A percentile compares a stretch with the other conserved stretches of the same genome.
Conservation (phyloP, 1,139 yeast species). For the Candida labiduridarum region DNA sequence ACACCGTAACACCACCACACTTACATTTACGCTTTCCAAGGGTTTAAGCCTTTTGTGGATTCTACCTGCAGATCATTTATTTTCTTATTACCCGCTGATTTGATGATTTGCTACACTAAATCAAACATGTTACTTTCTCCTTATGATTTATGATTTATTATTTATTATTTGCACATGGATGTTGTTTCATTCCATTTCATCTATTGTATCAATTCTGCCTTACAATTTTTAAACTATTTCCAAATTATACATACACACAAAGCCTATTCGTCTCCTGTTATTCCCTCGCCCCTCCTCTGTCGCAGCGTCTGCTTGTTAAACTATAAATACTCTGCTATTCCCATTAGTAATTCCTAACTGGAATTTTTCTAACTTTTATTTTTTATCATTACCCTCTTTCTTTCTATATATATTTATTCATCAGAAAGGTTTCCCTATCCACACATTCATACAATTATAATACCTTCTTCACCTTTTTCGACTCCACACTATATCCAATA, state of each 20-base stretch:
- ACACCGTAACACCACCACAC: no score
- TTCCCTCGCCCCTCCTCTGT: background rate
- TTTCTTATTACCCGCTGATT: no score
- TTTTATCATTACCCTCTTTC: background rate
- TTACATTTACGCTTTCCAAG: no score
- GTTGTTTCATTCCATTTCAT: background rate
- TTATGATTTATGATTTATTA: background rate
- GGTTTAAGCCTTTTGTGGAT: no score
- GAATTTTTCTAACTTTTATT: background rate
- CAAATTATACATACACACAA: background rate
- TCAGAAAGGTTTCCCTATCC: no score
- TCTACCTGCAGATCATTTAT: no score
- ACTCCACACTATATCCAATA: conserved; percentile 4
- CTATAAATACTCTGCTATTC: background rate
- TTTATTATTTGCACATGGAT: conserved; percentile 1
- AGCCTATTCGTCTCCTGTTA: background rate
- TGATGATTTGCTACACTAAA: background rate
- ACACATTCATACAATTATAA: no score
- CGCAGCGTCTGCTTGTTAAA: background rate
- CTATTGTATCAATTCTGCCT: no score
- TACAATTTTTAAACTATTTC: no score
- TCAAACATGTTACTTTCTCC: background rate
- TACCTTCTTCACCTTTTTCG: background rate
- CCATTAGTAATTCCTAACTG: background rate
- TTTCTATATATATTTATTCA: background rate